Base-by-base conservation (phyloP, 2,329 filamentous ascomycete species). In the Helminthosporium solani region DNA sequence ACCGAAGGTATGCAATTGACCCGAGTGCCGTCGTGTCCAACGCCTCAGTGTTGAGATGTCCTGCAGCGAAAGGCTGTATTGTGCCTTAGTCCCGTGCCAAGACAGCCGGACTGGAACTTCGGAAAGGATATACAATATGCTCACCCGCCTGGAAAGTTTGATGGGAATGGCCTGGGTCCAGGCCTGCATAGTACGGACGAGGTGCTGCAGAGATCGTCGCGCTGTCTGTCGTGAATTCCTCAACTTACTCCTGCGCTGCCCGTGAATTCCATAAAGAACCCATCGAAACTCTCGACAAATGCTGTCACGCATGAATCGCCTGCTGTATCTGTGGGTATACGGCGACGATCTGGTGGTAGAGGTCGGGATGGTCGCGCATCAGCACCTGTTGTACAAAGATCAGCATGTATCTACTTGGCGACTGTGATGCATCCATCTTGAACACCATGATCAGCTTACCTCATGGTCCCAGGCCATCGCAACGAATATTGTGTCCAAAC, bases 401-500 rank as follows among this genome's bases (percentile, higher is more conserved):
- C 25, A 27, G 25, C 12, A 27, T 12, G 12, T 27, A 12, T 27
- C 25, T n/a, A n/a, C n/a, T n/a, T n/a, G n/a, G n/a, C n/a, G n/a
- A 12, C 25, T 7, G 25, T 27, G 7, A 27, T 12, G 12, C 25
- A 12, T 31, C 28, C 5, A 31, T 25, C 23, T 25, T n/a, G n/a
- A n/a, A n/a, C n/a, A n/a, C n/a, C n/a, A 27, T 7, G 25, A 27
- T 12, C 25, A 12, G 7, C 28, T 31, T 31, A 31, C 87, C 62
- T 87, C 79, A 7, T 80, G 80, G 65, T 83, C 80, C 80, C 81
- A 84, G 2, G 79, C 81, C 68, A 78, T 78, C 2, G 89, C 90
- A 0, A 96, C 89, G 59, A 96, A 96, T 50, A 96, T 88, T 0
- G 91, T 95, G 57, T 95, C 88, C 52, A 95, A 83, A n/a, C 92